Conservation (phyloP, 164 flowering plant species). For the Paratinospora sagittata region DNA sequence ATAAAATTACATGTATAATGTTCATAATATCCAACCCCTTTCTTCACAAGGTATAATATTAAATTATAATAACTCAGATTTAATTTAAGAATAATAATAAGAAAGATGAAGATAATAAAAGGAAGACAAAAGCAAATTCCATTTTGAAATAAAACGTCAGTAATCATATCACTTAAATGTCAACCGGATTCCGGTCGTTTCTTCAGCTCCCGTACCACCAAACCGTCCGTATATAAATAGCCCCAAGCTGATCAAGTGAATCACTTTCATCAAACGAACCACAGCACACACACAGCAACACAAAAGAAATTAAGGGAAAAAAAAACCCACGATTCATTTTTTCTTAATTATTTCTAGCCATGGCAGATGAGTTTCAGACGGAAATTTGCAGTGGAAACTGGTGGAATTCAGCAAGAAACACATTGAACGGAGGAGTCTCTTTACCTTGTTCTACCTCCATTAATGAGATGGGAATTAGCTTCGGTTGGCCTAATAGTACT, state of each 20-base stretch:
- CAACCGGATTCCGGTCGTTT: conserved; percentile 37
- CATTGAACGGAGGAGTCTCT: conserved; percentile 7
- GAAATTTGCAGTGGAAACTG: conserved; percentile 37
- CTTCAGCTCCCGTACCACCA: conserved; percentile 23
- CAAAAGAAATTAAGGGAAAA: neutral
- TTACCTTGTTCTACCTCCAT: conserved; percentile 44
- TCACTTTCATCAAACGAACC: conserved; percentile 7
- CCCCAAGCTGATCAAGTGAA: neutral
- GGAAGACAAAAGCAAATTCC: conserved; percentile 21
- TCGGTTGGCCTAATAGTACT: conserved; percentile 31
- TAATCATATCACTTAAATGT: conserved; percentile 38
- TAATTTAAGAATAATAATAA: neutral
- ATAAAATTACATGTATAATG: neutral
- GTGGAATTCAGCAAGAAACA: conserved; percentile 46
- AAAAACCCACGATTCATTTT: neutral
- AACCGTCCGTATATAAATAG: conserved; percentile 24
- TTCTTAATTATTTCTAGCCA: conserved; percentile 13
- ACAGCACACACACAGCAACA: neutral
- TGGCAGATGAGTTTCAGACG: conserved; percentile 49
- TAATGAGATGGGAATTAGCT: conserved; percentile 25
- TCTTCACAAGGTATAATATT: conserved; percentile 24
- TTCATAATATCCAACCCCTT: conserved; percentile 13
- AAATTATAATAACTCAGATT: neutral
- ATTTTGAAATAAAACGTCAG: conserved; percentile 24
- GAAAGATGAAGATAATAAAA: conserved; percentile 1